phyloP scores from a whole-genome alignment of 106 monocot species.

The Dendrobium officinale region DNA sequence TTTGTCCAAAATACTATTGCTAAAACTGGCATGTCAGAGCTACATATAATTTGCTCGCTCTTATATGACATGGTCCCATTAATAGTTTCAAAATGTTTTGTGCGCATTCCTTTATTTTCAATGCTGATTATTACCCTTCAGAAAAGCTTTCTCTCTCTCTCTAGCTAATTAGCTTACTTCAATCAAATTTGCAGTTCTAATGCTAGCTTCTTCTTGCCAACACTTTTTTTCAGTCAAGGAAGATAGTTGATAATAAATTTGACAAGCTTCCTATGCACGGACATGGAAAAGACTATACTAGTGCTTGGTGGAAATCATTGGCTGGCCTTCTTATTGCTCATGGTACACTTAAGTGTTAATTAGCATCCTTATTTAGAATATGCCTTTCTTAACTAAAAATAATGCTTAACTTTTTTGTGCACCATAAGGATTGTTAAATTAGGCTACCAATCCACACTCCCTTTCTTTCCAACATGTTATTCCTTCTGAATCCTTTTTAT shows the following conservation, averaged over 20 bases:
- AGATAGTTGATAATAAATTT: slow-evolving; percentile 64
- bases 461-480: background rate
- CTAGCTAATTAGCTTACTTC: background rate
- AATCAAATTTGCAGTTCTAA: slow-evolving; percentile 9
- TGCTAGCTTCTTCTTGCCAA: slow-evolving; percentile 1
- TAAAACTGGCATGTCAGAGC: background rate
- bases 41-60: background rate
- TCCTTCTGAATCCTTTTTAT: background rate
- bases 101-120: background rate
- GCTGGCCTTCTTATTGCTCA: slow-evolving; percentile 57
- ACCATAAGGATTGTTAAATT: background rate
- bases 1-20: background rate
- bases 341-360: slow-evolving; percentile 29
- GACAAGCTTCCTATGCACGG: slow-evolving; percentile 86
- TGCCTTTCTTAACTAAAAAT: background rate
- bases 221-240: slow-evolving; percentile 54
- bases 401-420: background rate
- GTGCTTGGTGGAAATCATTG: slow-evolving; percentile 95
- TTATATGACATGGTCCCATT: background rate
- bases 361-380: background rate
- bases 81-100: background rate
- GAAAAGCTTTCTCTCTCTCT: background rate
- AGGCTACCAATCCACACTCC: background rate
- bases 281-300: slow-evolving; percentile 67
- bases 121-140: background rate